Conservation (phyloP, 768 basidiomycete species). For the Nidularia pulvinata region DNA sequence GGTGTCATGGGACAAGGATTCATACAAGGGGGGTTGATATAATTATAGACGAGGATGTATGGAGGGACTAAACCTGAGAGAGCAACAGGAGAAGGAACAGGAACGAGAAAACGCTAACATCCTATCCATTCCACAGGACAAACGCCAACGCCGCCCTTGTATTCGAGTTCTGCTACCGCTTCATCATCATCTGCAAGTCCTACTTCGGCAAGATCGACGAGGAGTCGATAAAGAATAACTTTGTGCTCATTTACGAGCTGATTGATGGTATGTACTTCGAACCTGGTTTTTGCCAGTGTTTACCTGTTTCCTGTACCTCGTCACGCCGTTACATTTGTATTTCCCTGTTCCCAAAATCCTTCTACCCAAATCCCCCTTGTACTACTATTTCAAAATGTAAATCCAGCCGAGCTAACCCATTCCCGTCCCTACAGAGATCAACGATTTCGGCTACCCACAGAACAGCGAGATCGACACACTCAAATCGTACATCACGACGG, state of each 20-base stretch:
- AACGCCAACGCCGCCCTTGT: slow-evolving; percentile 98
- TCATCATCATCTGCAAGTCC: slow-evolving; percentile 90
- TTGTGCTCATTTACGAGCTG: slow-evolving; percentile 96
- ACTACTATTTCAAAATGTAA: too few species aligned
- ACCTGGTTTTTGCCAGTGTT: too few species aligned
- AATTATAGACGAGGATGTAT: too few species aligned
- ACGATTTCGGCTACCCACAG: slow-evolving; percentile 99
- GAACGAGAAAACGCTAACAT: too few species aligned
- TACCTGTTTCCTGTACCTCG: too few species aligned
- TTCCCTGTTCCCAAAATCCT: too few species aligned
- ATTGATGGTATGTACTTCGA: slow-evolving; percentile 77
- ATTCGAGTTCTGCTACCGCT: slow-evolving; percentile 97
- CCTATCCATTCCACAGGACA: slow-evolving; percentile 45
- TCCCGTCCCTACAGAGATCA: slow-evolving; percentile 62
- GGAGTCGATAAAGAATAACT: slow-evolving; percentile 98
- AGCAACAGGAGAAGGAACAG: too few species aligned
- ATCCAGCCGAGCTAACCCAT: neutral
- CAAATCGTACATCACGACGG: slow-evolving; percentile 98
- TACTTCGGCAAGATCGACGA: slow-evolving; percentile 99
- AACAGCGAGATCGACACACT: slow-evolving; percentile 98
- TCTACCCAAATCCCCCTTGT: too few species aligned
- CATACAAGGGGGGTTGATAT: too few species aligned
- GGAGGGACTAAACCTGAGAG: too few species aligned
- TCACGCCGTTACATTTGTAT: too few species aligned
- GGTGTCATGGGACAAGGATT: too few species aligned